These are phyloP conservation scores for Gymnopus androsaceus DNA, from an alignment of 1,284 basidiomycete species.

Conservation along the genomic window DNA sequence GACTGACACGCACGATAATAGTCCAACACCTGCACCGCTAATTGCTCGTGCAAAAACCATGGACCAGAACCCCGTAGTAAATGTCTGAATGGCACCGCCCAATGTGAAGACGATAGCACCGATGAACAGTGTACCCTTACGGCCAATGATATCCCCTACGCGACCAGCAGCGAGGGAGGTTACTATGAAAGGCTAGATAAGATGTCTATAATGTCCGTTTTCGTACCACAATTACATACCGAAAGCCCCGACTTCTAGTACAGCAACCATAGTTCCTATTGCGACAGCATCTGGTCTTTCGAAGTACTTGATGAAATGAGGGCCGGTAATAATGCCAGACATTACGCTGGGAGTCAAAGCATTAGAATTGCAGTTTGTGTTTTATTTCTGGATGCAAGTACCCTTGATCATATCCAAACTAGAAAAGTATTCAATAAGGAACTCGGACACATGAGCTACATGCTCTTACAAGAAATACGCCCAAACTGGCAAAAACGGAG, in stretches of 20 bases:
- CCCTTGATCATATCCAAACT: constrained; percentile 96
- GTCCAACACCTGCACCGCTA: constrained; percentile 91
- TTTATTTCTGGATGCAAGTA: constrained; percentile 32
- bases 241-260: constrained; percentile 91
- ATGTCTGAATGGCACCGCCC: constrained; percentile 90
- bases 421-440: constrained; percentile 14
- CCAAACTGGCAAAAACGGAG: constrained; percentile 82
- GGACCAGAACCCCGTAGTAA: constrained; percentile 77
- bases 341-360: constrained; percentile 59
- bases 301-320: constrained; percentile 86
- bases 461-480: constrained; percentile 78
- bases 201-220: too few species aligned
- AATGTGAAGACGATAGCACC: constrained; percentile 88
- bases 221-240: constrained; percentile 46
- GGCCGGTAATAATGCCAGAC: constrained; percentile 93
- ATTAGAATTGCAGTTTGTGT: neutral
- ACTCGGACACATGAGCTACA: neutral
- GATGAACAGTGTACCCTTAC: constrained; percentile 84
- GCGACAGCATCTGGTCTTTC: constrained; percentile 72
- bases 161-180: constrained; percentile 92
- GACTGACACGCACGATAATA: constrained; percentile 77
- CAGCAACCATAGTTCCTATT: constrained; percentile 88
- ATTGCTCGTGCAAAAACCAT: constrained; percentile 93
- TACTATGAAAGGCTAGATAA: constrained; percentile 43
- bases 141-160: constrained; percentile 86